Conservation (phyloP, 345 rosid genomes). For the Odontarrhena argentea region DNA sequence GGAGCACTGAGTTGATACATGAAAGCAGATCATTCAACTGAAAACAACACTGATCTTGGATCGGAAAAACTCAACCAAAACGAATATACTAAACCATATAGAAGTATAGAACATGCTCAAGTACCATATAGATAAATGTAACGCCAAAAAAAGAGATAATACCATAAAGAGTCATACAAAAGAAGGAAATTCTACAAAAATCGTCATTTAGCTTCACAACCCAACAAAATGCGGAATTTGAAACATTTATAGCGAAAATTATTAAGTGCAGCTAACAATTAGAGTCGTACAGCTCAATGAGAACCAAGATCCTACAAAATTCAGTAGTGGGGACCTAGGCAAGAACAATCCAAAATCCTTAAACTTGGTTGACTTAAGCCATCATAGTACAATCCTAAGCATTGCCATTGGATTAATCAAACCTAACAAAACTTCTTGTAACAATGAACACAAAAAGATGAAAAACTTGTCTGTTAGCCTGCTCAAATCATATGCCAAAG, state of each 20-base stretch:
- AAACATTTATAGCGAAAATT: not conserved
- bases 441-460: constrained; percentile 7
- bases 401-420: constrained; percentile 19
- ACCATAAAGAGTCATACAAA: not conserved
- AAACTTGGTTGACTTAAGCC: constrained; percentile 28
- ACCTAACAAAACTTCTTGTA: constrained; percentile 8
- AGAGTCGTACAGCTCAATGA: constrained; percentile 23
- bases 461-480: constrained; percentile 11
- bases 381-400: constrained; percentile 34
- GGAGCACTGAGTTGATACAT: constrained; percentile 15
- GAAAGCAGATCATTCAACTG: not conserved
- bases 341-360: constrained; percentile 30
- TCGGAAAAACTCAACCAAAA: constrained; percentile 11
- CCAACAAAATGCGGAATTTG: constrained; percentile 27
- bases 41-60: constrained; percentile 7
- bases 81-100: constrained; percentile 2
- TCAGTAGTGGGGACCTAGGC: constrained; percentile 39
- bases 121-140: constrained; percentile 4
- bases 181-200: not conserved
- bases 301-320: constrained; percentile 28
- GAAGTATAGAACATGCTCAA: not conserved
- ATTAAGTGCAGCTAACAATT: constrained; percentile 16
- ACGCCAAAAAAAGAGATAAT: constrained; percentile 1
- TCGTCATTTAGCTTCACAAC: constrained; percentile 33
- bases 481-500: constrained; percentile 7